Conservation (phyloP, 139 green algal species). For the Coelastrella sp. region DNA sequence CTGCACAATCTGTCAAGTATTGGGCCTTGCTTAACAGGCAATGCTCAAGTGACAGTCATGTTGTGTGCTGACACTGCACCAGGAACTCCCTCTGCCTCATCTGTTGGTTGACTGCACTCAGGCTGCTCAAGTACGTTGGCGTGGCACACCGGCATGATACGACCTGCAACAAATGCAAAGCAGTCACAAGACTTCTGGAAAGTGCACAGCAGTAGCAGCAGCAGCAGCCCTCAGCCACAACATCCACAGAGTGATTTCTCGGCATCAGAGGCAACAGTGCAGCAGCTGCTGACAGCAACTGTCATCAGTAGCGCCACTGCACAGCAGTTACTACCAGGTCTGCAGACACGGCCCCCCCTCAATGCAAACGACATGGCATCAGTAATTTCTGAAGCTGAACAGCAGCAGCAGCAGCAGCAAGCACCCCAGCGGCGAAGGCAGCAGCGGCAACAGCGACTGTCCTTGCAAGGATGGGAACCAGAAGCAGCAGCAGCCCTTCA, state of each 20-base stretch:
- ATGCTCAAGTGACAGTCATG: too few species aligned
- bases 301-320: not conserved
- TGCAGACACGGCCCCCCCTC: not conserved
- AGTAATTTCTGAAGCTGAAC: not conserved
- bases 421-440: not conserved
- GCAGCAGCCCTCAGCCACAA: constrained; percentile 21
- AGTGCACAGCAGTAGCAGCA: constrained; percentile 19
- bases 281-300: not conserved
- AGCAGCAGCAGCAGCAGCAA: not conserved
- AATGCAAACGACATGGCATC: not conserved
- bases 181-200: constrained; percentile 64
- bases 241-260: not conserved
- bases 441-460: not conserved
- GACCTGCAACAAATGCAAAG: constrained; percentile 56
- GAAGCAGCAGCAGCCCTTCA: constrained; percentile 45
- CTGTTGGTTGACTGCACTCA: not conserved
- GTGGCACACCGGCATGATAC: constrained; percentile 67
- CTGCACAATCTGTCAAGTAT: not conserved
- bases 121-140: constrained; percentile 23
- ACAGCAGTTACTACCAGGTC: constrained; percentile 38
- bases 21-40: too few species aligned
- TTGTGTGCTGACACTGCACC: too few species aligned
- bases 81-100: too few species aligned
- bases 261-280: not conserved
- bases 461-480: not conserved